Evolutionary conservation across 495 filamentous ascomycete genomes (phyloP).

Genomic region (Parmelia sp.): DNA sequence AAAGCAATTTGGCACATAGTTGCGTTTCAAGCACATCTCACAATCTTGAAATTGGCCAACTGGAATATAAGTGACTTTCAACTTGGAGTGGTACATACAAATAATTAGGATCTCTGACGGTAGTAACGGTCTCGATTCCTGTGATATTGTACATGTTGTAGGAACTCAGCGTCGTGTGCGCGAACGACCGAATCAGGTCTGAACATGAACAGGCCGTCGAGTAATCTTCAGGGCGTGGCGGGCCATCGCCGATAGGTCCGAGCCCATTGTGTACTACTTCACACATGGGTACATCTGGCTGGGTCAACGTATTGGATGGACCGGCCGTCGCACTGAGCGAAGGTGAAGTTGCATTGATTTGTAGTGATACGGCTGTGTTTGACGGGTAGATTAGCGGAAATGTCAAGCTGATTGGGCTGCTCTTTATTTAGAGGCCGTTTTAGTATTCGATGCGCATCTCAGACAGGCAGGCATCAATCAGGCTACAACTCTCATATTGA

Average conservation of each 20-base stretch:
- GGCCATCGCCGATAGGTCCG: conserved; percentile 4
- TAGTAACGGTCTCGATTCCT: neutral
- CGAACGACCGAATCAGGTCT: neutral
- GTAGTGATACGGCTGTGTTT: neutral
- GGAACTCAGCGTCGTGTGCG: too few relatives aligned
- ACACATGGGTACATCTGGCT: conserved; percentile 10
- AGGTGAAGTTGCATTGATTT: neutral
- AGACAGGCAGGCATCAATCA: neutral
- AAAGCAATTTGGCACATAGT: neutral
- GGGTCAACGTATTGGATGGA: neutral
- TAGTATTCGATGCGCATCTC: neutral
- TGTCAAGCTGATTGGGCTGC: neutral
- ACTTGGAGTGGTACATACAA: neutral
- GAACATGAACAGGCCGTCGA: conserved; percentile 14
- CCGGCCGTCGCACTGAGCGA: neutral
- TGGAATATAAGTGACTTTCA: neutral
- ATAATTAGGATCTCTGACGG: neutral
- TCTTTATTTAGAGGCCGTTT: neutral
- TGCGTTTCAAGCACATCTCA: neutral
- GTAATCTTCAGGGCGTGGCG: neutral
- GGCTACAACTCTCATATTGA: neutral
- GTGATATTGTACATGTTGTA: too few relatives aligned
- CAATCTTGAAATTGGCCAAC: neutral
- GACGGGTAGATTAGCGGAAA: neutral
- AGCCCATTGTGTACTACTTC: conserved; percentile 4